Percentiles rank a stretch among this genome's conserved stretches.
Evolutionary conservation across 208 protist genomes (phyloP).

Genomic region (Leishmania gerbilli): DNA sequence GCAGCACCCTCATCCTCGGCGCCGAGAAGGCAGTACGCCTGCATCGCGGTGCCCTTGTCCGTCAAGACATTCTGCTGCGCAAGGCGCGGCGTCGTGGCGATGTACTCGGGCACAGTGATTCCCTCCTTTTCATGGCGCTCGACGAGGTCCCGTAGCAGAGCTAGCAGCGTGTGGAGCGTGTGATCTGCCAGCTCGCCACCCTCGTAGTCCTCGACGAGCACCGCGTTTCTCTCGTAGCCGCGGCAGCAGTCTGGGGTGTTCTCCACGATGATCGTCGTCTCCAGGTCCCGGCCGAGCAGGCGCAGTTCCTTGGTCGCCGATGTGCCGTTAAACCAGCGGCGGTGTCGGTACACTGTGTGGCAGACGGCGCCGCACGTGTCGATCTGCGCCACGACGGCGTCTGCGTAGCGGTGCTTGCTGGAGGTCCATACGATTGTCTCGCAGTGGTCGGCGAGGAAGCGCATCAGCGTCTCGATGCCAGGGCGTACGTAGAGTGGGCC

Average conservation of each 20-base stretch:
- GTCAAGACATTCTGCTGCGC: constrained; percentile 51
- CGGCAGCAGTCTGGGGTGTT: constrained; percentile 92
- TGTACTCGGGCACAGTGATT: constrained; percentile 76
- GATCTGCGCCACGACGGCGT: constrained; percentile 85
- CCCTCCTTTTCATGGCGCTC: constrained; percentile 36
- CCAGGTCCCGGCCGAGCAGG: constrained; percentile 78
- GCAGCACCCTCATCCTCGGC: constrained; percentile 19
- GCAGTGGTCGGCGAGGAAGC: constrained; percentile 73
- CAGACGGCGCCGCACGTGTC: constrained; percentile 60
- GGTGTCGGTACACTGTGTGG: constrained; percentile 84
- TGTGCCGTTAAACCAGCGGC: constrained; percentile 64
- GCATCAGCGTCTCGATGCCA: constrained; percentile 74
- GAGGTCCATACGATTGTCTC: constrained; percentile 91
- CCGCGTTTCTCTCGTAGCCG: constrained; percentile 85
- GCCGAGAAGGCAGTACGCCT: constrained; percentile 72
- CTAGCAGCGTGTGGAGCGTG: constrained; percentile 70
- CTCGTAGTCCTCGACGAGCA: constrained; percentile 91
- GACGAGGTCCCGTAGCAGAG: constrained; percentile 75
- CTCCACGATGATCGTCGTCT: constrained; percentile 84
- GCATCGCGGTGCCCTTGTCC: constrained; percentile 65
- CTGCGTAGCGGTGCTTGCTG: constrained; percentile 80
- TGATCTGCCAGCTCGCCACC: constrained; percentile 89
- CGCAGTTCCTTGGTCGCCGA: constrained; percentile 82
- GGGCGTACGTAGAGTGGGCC: constrained; percentile 90
- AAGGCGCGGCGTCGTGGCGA: constrained; percentile 46